Base-by-base conservation (phyloP, 2,329 filamentous ascomycete species). In the Diaporthe citriasiana region DNA sequence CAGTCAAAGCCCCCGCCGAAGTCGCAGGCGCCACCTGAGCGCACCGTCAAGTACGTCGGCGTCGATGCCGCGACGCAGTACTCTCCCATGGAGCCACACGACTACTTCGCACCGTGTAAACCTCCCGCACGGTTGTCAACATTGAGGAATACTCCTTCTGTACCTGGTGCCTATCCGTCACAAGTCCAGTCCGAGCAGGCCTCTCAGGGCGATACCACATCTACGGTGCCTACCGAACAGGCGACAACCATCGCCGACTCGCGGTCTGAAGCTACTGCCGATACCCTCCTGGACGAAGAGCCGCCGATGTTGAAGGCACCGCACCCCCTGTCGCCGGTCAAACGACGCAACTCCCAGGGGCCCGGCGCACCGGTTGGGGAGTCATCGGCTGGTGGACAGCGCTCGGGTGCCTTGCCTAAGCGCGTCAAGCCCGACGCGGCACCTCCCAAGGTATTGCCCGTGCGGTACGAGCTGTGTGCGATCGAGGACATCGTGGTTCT, bases 401-500 rank as follows among this genome's bases (percentile, higher is more conserved):
- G 73, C 76, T 68, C 72, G 75, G 78, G 77, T 72, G 77, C 78
- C 65, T 74, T 81, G 10, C 83, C 87, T 8, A 93, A 93, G 80
- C 87, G 91, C 56, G 81, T 86, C 40, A 88, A 85, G 76, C 85
- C 87, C 45, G 87, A 88, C 57, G 82, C 84, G 19, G 83, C 82
- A 9, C 86, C 88, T 10, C 84, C 88, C 53, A 93, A 91, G 79
- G 78, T 88, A 12, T 79, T 97, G 80, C 93, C 97, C 0, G 83
- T 89, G 74, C 88, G 89, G 79, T 99, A 99, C 82, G 95, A 98
- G 82, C 86, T 91, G 15, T 97, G 94, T 81, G 88, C 93, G 51
- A 90, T 94, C 12, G 93, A 95, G 79, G 95, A 98, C 81, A 90
- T 99, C 81, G 97, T 98, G 38, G 88, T 96, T 55, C 86, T 99